These are phyloP conservation scores for Mycosphaerelloides madeirae DNA, from an alignment of 2,329 filamentous ascomycete genomes.

Conservation along the genomic window DNA sequence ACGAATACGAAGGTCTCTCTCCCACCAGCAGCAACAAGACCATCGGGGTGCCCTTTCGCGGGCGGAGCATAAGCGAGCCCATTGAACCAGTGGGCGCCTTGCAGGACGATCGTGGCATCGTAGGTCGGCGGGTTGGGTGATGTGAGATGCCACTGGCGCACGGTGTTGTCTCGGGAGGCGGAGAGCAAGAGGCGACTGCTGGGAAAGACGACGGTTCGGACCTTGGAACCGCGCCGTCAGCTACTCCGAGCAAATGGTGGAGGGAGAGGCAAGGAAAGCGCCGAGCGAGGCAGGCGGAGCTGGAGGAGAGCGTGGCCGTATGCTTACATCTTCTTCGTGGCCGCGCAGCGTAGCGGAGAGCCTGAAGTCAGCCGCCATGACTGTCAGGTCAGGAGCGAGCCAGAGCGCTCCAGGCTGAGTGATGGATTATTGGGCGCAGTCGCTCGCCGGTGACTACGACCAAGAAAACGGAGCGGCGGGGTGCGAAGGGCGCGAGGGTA, in stretches of 20 bases:
- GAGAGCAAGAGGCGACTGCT: conserved; percentile 68
- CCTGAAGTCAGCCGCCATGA: conserved; percentile 75
- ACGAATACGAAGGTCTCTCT: conserved; percentile 93
- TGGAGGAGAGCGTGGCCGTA: conserved; percentile 2
- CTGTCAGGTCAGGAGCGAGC: too few species aligned
- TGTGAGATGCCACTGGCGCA: conserved; percentile 75
- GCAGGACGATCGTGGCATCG: conserved; percentile 71
- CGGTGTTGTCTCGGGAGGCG: conserved; percentile 85
- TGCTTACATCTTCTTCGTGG: conserved; percentile 86
- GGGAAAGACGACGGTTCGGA: conserved; percentile 79
- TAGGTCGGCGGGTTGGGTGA: conserved; percentile 64
- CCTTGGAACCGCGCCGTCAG: conserved; percentile 50
- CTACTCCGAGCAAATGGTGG: conserved; percentile 8
- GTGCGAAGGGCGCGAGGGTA: too few species aligned
- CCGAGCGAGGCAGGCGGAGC: background rate
- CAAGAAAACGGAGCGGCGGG: too few species aligned
- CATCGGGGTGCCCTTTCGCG: conserved; percentile 64
- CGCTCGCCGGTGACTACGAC: too few species aligned
- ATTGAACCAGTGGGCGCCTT: conserved; percentile 84
- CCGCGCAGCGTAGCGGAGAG: conserved; percentile 84
- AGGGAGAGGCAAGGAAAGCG: background rate
- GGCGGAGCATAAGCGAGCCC: conserved; percentile 71
- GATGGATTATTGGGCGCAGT: too few species aligned
- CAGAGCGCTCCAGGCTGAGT: too few species aligned
- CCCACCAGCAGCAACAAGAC: conserved; percentile 80